Base-by-base conservation (phyloP, 768 basidiomycete genomes). In the Agrocybe chaxingu region DNA sequence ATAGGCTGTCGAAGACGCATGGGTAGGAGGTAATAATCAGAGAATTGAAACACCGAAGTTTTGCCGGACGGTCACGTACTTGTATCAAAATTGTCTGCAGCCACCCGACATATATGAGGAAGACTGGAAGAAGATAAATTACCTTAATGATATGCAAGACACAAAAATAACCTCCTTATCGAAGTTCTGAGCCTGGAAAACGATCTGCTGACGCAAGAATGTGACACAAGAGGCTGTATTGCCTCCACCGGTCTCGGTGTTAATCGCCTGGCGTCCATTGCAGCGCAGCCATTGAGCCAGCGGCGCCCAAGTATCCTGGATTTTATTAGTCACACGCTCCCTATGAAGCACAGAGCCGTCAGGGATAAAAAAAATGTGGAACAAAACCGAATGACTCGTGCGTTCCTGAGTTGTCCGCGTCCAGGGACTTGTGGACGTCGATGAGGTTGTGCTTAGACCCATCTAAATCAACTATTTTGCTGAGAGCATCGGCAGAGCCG, bases 351-450 rank as follows among this genome's bases (percentile, higher is more conserved):
- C 9, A 10, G n/a, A 3, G 31, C 19, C 7, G n/a, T 8, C 6
- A 11, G 18, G 11, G 32, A 34, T 0, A 31, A 9, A 39, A 9
- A 39, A 10, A 37, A 45, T 45, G 9, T n/a, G 16, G 16, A 16
- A 16, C 10, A 13, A n/a, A 19, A 9, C 19, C 24, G 12, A 57
- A 54, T 30, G 40, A 64, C 63, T 50, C 19, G 29, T 65, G 60
- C 3, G 59, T 62, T 9, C 63, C 63, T 19, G 63, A 78, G 59
- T 74, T 77, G 56, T 82, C 79, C 11, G 57, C 66, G 62, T 84
- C 82, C 42, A 80, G 74, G 65, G 83, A 84, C 59, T 80, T 78
- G 71, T 84, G 82, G 2, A 82, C 80, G 56, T 85, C 83, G 57
- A 84, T 65, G 37, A 84, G 71, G 57, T 70, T 70, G 18, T 64